Evolutionary conservation across 2,329 filamentous ascomycete genomes (phyloP), one percentile per base, ranked within the genome.

Genomic region (Talaromyces rugulosus): DNA sequence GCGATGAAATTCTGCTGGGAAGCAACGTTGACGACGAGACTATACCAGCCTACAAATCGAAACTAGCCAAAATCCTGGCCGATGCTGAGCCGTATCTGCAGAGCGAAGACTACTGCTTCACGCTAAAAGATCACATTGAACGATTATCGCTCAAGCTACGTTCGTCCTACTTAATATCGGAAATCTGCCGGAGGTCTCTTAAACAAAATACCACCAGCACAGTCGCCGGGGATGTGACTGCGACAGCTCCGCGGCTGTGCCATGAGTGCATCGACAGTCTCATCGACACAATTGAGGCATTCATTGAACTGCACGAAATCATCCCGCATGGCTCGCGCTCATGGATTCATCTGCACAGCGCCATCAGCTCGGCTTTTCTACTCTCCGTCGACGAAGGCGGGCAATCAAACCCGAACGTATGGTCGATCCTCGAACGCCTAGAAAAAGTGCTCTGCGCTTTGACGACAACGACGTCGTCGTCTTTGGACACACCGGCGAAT

Each of bases 81-180:
- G 83, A 87, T 64, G 83, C 83, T 6, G 80, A 79, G 27, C 82
- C 84, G 23, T 81, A 85, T 65, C 74, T 88, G 9, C 82, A 84
- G 59, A 83, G 86, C 60, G 80, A 53, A 60, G 79, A 67, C 68
- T 79, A 71, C 58, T 81, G 79, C 63, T 65, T 73, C 9, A 73
- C 66, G 2, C 63, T 74, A 2, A 77, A 71, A 0, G 81, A 87
- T 64, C 84, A 85, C 63, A 72, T 87, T 2, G 83, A 88, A 69
- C 81, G 86, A 63, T 83, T 85, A 72, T 83, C 82, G 0, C 70
- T 87, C 4, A 86, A 87, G 67, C 74, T 88, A 3, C 85, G 87
- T 68, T 83, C 83, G 23, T 86, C 84, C 4, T 88, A 87, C 70
- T 81, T 86, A 61, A 81, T 82, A 18, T 87, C 85, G 3, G 85